Conservation (phyloP, 352 stramenopile species). For the Pelagophyceae sp. region DNA sequence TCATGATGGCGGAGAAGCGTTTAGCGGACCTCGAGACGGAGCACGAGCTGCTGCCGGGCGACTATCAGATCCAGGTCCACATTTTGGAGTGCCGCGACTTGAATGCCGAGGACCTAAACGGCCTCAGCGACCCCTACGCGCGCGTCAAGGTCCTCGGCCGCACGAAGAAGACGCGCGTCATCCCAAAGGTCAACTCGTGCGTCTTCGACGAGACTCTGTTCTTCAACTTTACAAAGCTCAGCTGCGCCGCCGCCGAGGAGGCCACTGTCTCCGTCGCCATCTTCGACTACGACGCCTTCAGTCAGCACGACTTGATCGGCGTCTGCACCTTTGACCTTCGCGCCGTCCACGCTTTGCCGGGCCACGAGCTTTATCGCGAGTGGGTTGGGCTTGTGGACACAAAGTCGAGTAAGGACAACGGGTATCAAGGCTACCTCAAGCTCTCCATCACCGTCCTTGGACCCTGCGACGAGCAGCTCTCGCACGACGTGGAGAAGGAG, state of each 20-base stretch:
- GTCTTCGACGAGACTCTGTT: constrained; percentile 79
- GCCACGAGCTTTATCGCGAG: constrained; percentile 69
- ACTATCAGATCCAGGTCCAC: constrained; percentile 74
- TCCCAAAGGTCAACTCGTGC: constrained; percentile 34
- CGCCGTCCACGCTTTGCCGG: constrained; percentile 39
- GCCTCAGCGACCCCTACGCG: constrained; percentile 64
- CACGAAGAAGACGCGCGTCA: constrained; percentile 64
- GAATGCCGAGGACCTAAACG: constrained; percentile 64
- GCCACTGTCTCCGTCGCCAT: constrained; percentile 28
- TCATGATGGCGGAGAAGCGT: constrained; percentile 1
- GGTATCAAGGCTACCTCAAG: constrained; percentile 72
- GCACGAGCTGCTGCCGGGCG: constrained; percentile 36
- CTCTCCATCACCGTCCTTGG: constrained; percentile 69
- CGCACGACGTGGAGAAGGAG: constrained; percentile 27
- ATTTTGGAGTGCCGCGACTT: constrained; percentile 74
- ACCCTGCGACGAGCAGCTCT: constrained; percentile 53
- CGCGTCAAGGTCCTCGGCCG: constrained; percentile 70
- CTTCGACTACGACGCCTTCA: constrained; percentile 23
- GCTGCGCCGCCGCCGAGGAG: constrained; percentile 37
- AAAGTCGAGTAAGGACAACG: constrained; percentile 54
- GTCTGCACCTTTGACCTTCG: constrained; percentile 14
- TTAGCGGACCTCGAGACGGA: not conserved
- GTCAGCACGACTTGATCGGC: constrained; percentile 24
- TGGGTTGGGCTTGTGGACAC: constrained; percentile 74
- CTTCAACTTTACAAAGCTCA: constrained; percentile 64